Conservation (phyloP, 2,329 filamentous ascomycete species). For the Coleophoma eucalyptorum region DNA sequence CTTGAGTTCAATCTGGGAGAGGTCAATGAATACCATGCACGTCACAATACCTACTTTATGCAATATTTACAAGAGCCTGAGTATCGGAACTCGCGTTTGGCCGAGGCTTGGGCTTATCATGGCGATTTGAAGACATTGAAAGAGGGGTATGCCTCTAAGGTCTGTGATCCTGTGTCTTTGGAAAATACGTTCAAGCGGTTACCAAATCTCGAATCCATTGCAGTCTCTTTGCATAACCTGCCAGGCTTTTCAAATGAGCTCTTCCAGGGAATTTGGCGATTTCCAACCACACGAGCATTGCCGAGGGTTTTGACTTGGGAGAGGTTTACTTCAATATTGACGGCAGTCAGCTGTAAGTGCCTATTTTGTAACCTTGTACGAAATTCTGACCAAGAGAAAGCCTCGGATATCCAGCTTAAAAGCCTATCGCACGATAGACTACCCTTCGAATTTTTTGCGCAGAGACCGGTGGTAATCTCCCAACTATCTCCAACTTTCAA, state of each 20-base stretch:
- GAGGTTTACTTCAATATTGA: conserved; percentile 16
- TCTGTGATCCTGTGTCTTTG: conserved; percentile 13
- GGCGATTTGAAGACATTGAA: conserved; percentile 24
- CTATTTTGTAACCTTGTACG: background rate
- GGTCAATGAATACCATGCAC: conserved; percentile 24
- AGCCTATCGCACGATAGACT: conserved; percentile 20
- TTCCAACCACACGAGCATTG: conserved; percentile 18
- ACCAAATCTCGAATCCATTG: conserved; percentile 14
- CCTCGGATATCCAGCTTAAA: conserved; percentile 5
- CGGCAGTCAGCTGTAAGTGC: conserved; percentile 3
- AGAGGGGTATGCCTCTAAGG: conserved; percentile 15
- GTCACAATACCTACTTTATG: conserved; percentile 24
- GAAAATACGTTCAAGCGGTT: conserved; percentile 12
- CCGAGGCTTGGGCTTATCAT: conserved; percentile 27
- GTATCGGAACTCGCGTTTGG: conserved; percentile 20
- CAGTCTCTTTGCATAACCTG: conserved; percentile 15
- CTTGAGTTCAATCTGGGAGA: conserved; percentile 21
- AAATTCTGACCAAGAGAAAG: background rate
- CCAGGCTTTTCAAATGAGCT: conserved; percentile 15
- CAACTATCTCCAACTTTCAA: conserved; percentile 11
- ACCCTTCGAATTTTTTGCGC: conserved; percentile 24
- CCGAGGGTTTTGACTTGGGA: conserved; percentile 15
- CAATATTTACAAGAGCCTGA: conserved; percentile 20
- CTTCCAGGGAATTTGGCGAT: conserved; percentile 18
- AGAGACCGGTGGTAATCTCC: conserved; percentile 8